Evolutionary conservation across 2,329 filamentous ascomycete genomes (phyloP).

Genomic region (Aaosphaeria arxii): DNA sequence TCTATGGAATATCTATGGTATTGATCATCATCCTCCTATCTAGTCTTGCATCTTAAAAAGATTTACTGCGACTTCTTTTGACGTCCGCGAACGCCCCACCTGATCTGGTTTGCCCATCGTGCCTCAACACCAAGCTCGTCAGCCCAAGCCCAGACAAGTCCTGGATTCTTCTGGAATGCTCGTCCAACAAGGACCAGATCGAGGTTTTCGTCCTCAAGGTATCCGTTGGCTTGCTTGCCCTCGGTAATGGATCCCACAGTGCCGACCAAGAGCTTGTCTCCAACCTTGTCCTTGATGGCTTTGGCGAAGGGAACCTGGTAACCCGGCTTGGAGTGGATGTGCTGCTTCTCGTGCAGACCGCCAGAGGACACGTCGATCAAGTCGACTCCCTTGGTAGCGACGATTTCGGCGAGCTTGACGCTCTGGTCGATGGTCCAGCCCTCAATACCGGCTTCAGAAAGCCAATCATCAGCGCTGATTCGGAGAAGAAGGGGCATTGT

Average conservation of each 20-base stretch:
- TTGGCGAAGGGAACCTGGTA: slow-evolving; percentile 76
- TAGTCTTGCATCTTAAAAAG: too few relatives aligned
- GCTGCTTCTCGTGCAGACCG: slow-evolving; percentile 63
- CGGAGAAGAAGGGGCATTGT: slow-evolving; percentile 70
- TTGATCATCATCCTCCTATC: too few relatives aligned
- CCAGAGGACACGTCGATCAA: slow-evolving; percentile 78
- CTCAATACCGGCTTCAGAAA: slow-evolving; percentile 58
- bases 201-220: slow-evolving; percentile 48
- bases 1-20: too few relatives aligned
- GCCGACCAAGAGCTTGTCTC: slow-evolving; percentile 67
- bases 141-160: slow-evolving; percentile 71
- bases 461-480: slow-evolving; percentile 73
- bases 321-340: slow-evolving; percentile 59
- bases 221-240: slow-evolving; percentile 64
- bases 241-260: slow-evolving; percentile 72
- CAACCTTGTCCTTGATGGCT: slow-evolving; percentile 69
- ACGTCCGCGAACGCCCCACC: slow-evolving; percentile 56
- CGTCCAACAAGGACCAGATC: slow-evolving; percentile 74
- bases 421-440: slow-evolving; percentile 68
- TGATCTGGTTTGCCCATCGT: slow-evolving; percentile 69
- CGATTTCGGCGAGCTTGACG: slow-evolving; percentile 59
- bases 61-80: slow-evolving; percentile 5
- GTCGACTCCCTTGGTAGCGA: slow-evolving; percentile 74
- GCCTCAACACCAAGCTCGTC: slow-evolving; percentile 69
- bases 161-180: slow-evolving; percentile 79